Percentiles rank a stretch among this genome's conserved stretches.
These are phyloP conservation scores for Stagonosporopsis rhizophila DNA, from an alignment of 2,329 filamentous ascomycete species.

Conservation along the genomic window DNA sequence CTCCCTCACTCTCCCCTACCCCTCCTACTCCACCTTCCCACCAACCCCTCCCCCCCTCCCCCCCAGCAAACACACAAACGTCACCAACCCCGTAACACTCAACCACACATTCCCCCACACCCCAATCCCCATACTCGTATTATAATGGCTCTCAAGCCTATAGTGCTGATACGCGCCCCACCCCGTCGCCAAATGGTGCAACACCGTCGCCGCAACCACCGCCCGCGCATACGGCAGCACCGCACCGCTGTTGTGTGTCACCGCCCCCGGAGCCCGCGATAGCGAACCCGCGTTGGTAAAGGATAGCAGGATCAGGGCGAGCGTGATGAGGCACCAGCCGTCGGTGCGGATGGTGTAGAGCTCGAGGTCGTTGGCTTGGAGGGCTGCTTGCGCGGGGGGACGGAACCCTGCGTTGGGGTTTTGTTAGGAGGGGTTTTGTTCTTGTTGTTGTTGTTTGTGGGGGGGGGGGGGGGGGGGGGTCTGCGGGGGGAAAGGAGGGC, in stretches of 20 bases:
- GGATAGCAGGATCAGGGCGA: constrained; percentile 32
- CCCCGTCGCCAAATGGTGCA: constrained; percentile 33
- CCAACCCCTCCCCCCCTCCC: too few relatives aligned
- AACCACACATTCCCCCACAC: constrained; percentile 39
- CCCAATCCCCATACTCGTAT: constrained; percentile 33
- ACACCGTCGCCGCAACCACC: constrained; percentile 32
- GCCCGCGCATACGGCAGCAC: constrained; percentile 28
- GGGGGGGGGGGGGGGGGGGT: background rate
- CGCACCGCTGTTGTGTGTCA: too few relatives aligned
- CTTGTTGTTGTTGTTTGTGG: too few relatives aligned
- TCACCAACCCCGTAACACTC: constrained; percentile 27
- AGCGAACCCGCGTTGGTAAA: constrained; percentile 35
- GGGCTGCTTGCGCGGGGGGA: constrained; percentile 32
- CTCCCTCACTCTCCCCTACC: constrained; percentile 20
- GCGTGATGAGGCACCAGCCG: constrained; percentile 38
- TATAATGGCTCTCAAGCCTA: constrained; percentile 33
- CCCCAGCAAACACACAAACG: constrained; percentile 18
- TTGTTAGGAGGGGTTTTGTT: too few relatives aligned
- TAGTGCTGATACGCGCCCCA: constrained; percentile 37
- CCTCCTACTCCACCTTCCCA: constrained; percentile 16
- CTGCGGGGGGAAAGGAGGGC: too few relatives aligned
- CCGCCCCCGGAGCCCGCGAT: too few relatives aligned
- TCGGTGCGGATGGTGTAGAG: constrained; percentile 36
- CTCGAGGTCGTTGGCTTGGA: constrained; percentile 33
- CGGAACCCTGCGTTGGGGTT: constrained; percentile 36